Evolutionary conservation across 805 yeast species (phyloP).

Genomic region (Naumovozyma dairenensis): DNA sequence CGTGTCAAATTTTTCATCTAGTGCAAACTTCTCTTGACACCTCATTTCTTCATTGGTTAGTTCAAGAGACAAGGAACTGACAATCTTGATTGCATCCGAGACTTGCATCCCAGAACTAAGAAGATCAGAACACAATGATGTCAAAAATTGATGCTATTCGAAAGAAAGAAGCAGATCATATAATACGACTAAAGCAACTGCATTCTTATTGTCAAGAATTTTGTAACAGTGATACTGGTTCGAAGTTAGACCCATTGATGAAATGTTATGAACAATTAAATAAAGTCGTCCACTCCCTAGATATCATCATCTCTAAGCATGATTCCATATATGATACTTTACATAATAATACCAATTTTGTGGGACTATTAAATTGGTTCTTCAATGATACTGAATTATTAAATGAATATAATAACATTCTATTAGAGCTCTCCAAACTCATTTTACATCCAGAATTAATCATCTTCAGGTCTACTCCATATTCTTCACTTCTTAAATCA

Average conservation of each 20-base stretch:
- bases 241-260: slow-evolving; percentile 2
- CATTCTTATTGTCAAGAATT: no score
- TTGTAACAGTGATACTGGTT: no score
- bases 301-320: neutral
- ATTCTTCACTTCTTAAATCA: slow-evolving; percentile 8
- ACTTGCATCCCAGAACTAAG: no score
- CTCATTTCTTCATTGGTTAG: no score
- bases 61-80: no score
- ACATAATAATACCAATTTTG: neutral
- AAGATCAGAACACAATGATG: no score
- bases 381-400: slow-evolving; percentile 5
- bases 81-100: no score
- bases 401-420: slow-evolving; percentile 7
- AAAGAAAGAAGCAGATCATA: neutral
- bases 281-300: neutral
- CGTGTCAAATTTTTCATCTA: no score
- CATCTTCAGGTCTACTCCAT: slow-evolving; percentile 9
- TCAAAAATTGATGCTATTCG: neutral
- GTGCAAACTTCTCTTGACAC: no score
- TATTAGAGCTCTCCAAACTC: slow-evolving; percentile 8
- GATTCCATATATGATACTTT: neutral
- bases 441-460: slow-evolving; percentile 9
- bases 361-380: neutral
- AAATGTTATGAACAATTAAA: neutral
- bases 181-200: no score